Evolutionary conservation across 768 basidiomycete genomes (phyloP).

Genomic region (Albatrellus ellisii): DNA sequence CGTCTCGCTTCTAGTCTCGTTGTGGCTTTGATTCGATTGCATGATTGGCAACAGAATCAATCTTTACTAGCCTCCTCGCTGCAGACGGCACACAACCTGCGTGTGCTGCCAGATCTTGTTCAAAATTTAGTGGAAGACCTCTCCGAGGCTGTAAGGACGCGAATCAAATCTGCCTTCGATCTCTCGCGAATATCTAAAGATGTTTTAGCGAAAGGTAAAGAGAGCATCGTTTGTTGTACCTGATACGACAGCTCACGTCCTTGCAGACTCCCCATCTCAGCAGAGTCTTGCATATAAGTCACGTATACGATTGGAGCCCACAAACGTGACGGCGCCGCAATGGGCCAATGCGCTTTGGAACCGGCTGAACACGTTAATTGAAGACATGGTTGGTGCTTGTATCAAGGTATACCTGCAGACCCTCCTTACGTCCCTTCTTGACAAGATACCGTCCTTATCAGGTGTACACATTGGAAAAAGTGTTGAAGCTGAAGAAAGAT

Average conservation of each 20-base stretch:
- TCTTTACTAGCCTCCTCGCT: constrained; percentile 84
- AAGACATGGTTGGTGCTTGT: constrained; percentile 84
- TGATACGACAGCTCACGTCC: constrained; percentile 13
- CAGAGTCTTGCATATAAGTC: constrained; percentile 60
- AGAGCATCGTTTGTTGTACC: not conserved
- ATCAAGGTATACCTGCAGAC: constrained; percentile 51
- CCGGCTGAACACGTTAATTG: constrained; percentile 68
- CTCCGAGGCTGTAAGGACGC: constrained; percentile 68
- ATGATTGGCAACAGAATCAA: constrained; percentile 54
- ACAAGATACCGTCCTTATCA: constrained; percentile 18
- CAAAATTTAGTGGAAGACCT: constrained; percentile 67
- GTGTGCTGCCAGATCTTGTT: constrained; percentile 73
- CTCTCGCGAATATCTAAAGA: constrained; percentile 79
- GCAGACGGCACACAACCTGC: constrained; percentile 91
- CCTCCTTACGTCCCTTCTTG: not conserved
- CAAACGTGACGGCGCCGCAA: constrained; percentile 74
- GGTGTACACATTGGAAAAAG: constrained; percentile 95
- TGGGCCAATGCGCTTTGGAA: constrained; percentile 76
- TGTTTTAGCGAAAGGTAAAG: constrained; percentile 60
- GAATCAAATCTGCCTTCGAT: constrained; percentile 79
- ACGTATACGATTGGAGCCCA: constrained; percentile 83
- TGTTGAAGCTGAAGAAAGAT: constrained; percentile 82
- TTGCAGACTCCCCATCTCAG: constrained; percentile 16
- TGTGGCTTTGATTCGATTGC: constrained; percentile 1
- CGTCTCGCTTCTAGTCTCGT: not conserved